Evolutionary conservation across 148 eudicot genomes (phyloP).

Genomic region (Hydrangea macrophylla): DNA sequence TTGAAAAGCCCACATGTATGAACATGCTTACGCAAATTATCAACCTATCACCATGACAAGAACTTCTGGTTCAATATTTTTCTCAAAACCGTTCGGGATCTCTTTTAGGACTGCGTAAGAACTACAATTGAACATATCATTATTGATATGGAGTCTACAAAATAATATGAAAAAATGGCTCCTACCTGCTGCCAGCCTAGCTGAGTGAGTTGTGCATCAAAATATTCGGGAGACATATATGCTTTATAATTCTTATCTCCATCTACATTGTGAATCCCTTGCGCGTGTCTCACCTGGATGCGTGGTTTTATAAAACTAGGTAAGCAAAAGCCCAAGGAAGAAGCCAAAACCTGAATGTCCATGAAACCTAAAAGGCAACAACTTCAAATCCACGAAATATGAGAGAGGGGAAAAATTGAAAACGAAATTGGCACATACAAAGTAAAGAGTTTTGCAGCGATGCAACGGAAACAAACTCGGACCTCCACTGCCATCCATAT

Average conservation of each 20-base stretch:
- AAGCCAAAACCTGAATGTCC: slow-evolving; percentile 20
- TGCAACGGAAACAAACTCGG: slow-evolving; percentile 77
- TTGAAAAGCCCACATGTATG: slow-evolving; percentile 65
- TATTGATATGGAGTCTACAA: not conserved
- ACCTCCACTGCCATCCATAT: slow-evolving; percentile 56
- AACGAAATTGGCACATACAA: slow-evolving; percentile 54
- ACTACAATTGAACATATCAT: no score
- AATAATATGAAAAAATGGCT: slow-evolving; percentile 1
- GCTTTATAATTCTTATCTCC: slow-evolving; percentile 86
- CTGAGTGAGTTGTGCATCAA: slow-evolving; percentile 85
- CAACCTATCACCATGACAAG: slow-evolving; percentile 56
- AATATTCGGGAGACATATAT: slow-evolving; percentile 83
- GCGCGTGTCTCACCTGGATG: slow-evolving; percentile 94
- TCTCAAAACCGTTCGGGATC: not conserved
- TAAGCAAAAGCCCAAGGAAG: slow-evolving; percentile 24
- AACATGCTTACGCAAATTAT: slow-evolving; percentile 79
- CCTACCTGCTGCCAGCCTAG: slow-evolving; percentile 97
- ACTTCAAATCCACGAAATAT: slow-evolving; percentile 14
- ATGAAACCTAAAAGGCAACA: slow-evolving; percentile 14
- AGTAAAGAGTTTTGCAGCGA: slow-evolving; percentile 82
- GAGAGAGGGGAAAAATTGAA: not conserved
- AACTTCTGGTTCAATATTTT: slow-evolving; percentile 5
- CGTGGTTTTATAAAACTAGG: slow-evolving; percentile 20
- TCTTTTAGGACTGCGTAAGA: not conserved
- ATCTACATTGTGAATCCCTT: slow-evolving; percentile 90